Conservation (phyloP, 2,329 filamentous ascomycete species). For the Paecilomyces variotii region DNA sequence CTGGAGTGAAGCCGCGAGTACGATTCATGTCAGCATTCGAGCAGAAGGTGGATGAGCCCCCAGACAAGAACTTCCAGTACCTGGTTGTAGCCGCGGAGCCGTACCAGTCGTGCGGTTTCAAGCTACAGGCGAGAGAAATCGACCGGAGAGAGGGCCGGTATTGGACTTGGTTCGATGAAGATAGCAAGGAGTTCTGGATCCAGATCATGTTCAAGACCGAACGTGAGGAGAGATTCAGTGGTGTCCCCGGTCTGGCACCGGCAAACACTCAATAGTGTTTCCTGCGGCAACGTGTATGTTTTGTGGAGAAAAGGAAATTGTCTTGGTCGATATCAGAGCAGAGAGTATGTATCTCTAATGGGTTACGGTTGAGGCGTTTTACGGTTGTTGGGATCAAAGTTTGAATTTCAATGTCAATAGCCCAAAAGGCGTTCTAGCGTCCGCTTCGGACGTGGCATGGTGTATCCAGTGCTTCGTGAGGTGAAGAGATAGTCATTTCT, state of each 20-base stretch:
- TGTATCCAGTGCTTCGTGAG: background rate
- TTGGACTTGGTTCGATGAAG: conserved; percentile 92
- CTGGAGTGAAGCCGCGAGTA: conserved; percentile 69
- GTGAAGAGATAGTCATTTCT: background rate
- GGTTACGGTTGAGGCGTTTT: background rate
- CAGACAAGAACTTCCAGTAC: conserved; percentile 92
- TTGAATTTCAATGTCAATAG: background rate
- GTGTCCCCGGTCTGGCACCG: conserved; percentile 57
- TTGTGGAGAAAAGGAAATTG: background rate
- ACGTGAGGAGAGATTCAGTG: conserved; percentile 78
- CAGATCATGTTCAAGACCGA: conserved; percentile 99
- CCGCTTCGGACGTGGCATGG: background rate
- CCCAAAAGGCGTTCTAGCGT: background rate
- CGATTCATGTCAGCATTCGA: conserved; percentile 98
- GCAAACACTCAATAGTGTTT: conserved; percentile 19
- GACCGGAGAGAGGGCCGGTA: conserved; percentile 81
- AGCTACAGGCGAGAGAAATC: conserved; percentile 86
- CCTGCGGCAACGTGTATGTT: background rate
- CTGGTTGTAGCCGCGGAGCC: conserved; percentile 91
- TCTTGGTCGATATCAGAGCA: background rate
- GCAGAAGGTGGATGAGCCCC: conserved; percentile 85
- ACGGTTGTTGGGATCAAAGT: background rate
- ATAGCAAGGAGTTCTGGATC: conserved; percentile 94
- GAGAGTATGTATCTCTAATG: background rate
- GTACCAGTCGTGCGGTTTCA: conserved; percentile 96